Conservation (phyloP, 2,329 filamentous ascomycete species). For the Xylaria sp. region DNA sequence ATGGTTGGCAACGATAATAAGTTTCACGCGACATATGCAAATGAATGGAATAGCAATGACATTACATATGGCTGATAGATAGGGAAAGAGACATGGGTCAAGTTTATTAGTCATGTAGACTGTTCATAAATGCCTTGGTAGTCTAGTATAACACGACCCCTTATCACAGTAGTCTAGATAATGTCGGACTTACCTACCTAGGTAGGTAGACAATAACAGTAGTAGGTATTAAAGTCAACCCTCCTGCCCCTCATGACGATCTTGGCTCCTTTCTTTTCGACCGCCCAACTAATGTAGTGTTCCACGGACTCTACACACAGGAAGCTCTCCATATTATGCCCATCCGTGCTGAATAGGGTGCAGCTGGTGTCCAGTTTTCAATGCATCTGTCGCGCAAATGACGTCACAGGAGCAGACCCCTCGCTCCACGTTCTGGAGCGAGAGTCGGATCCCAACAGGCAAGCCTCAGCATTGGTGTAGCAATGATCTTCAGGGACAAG, state of each 20-base stretch:
- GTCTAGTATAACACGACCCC: neutral
- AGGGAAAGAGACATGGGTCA: neutral
- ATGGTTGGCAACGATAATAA: constrained; percentile 5
- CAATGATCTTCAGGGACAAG: constrained; percentile 37
- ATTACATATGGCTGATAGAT: neutral
- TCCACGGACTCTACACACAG: constrained; percentile 1
- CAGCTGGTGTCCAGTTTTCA: constrained; percentile 44
- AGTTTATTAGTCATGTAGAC: neutral
- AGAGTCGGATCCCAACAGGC: constrained; percentile 24
- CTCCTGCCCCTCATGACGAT: constrained; percentile 18
- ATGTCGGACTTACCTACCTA: neutral
- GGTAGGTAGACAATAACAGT: neutral
- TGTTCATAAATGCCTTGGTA: neutral
- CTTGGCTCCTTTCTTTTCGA: constrained; percentile 18
- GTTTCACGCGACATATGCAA: constrained; percentile 12
- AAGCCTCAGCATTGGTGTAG: constrained; percentile 15
- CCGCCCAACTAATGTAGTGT: constrained; percentile 1
- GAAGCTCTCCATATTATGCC: constrained; percentile 24
- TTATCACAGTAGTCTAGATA: neutral
- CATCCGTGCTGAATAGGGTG: constrained; percentile 14
- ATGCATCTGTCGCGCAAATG: constrained; percentile 40
- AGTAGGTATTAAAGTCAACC: constrained; percentile 8
- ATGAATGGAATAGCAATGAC: constrained; percentile 34
- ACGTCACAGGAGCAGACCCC: constrained; percentile 44
- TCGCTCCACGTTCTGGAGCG: constrained; percentile 21